Conservation (phyloP, 768 basidiomycete species). For the Tylopilus sp. region DNA sequence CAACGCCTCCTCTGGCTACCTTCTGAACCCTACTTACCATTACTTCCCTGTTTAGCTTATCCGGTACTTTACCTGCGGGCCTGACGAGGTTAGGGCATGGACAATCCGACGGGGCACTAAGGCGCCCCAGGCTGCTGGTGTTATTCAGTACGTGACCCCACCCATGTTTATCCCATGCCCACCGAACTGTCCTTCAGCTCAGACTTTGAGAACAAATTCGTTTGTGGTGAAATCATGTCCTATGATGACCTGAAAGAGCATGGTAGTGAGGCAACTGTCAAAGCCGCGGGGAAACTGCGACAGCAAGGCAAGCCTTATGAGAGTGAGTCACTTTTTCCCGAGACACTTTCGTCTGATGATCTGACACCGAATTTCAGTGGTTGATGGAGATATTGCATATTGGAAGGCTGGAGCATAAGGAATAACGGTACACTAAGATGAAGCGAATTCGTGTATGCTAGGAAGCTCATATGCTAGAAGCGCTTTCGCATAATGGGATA, state of each 20-base stretch:
- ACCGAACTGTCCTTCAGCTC: constrained; percentile 40
- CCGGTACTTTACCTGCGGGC: constrained; percentile 96
- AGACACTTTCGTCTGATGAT: constrained; percentile 1
- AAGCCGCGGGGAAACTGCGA: constrained; percentile 90
- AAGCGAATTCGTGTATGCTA: constrained; percentile 13
- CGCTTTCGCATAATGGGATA: constrained; percentile 10
- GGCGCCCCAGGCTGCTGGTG: constrained; percentile 96
- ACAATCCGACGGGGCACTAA: constrained; percentile 92
- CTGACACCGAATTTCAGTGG: constrained; percentile 44
- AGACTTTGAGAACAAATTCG: constrained; percentile 97
- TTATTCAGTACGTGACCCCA: constrained; percentile 77
- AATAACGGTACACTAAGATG: neutral
- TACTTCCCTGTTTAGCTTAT: constrained; percentile 58
- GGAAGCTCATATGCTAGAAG: constrained; percentile 11
- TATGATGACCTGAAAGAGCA: constrained; percentile 89
- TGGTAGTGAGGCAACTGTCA: constrained; percentile 87
- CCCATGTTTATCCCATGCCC: neutral
- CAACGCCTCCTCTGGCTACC: constrained; percentile 6
- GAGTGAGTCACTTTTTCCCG: constrained; percentile 47
- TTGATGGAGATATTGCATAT: constrained; percentile 88
- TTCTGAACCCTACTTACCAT: neutral
- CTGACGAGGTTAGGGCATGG: constrained; percentile 97
- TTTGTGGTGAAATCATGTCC: constrained; percentile 95
- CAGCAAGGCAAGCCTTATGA: constrained; percentile 98
- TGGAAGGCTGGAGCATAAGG: constrained; percentile 73